Conservation (phyloP, 2,329 filamentous ascomycete species). For the Fusarium sp. region DNA sequence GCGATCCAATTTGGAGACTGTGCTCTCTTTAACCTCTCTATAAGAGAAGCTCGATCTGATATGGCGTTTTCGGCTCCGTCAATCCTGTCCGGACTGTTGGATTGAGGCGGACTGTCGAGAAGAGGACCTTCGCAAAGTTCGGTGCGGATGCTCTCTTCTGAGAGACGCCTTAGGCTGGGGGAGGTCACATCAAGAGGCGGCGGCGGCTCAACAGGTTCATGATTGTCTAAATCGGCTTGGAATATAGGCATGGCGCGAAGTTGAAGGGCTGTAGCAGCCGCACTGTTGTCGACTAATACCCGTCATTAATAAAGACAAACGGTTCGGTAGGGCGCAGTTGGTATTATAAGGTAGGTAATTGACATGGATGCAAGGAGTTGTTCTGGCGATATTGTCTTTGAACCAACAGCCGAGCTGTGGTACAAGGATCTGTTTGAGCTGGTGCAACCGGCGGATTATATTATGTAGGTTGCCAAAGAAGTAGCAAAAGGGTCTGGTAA, state of each 20-base stretch:
- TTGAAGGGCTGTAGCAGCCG: slow-evolving; percentile 52
- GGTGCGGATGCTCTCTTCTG: slow-evolving; percentile 72
- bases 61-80: slow-evolving; percentile 53
- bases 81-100: slow-evolving; percentile 39
- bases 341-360: slow-evolving; percentile 5
- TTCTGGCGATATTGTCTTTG: slow-evolving; percentile 10
- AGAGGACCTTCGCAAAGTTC: slow-evolving; percentile 72
- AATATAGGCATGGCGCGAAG: slow-evolving; percentile 68
- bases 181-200: slow-evolving; percentile 35
- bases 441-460: slow-evolving; percentile 3
- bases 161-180: slow-evolving; percentile 54
- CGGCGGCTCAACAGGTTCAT: slow-evolving; percentile 46
- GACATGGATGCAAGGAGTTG: slow-evolving; percentile 31
- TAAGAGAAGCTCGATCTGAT: slow-evolving; percentile 80
- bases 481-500: slow-evolving; percentile 13
- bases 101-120: slow-evolving; percentile 56
- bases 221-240: slow-evolving; percentile 63
- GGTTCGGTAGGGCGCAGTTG: slow-evolving; percentile 3
- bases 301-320: slow-evolving; percentile 42
- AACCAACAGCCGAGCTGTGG: slow-evolving; percentile 3
- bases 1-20: slow-evolving; percentile 82
- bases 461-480: slow-evolving; percentile 14
- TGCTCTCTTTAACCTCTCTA: slow-evolving; percentile 84
- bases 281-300: slow-evolving; percentile 25
- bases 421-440: not conserved